These are phyloP conservation scores for Mycena sanguinolenta DNA, from an alignment of 768 basidiomycete genomes.

Conservation along the genomic window DNA sequence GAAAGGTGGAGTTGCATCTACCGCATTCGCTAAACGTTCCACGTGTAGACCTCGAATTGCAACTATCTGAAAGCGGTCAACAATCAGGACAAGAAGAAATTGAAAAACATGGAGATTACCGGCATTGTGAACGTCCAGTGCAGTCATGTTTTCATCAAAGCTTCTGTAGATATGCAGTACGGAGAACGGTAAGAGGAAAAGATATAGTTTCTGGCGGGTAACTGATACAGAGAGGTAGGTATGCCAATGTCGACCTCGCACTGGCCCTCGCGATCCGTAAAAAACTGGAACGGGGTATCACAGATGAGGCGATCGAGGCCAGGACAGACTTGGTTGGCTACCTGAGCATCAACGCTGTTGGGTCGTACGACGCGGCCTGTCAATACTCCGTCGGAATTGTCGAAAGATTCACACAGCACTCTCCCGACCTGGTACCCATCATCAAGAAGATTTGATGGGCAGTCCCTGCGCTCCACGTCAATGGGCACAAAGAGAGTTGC, in stretches of 20 bases:
- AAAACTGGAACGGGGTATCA: conserved; percentile 13
- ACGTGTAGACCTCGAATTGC: conserved; percentile 33
- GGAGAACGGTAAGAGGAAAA: conserved; percentile 32
- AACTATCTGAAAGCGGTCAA: conserved; percentile 39
- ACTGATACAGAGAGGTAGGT: no score
- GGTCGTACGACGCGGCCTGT: conserved; percentile 36
- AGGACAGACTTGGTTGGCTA: neutral
- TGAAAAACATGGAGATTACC: conserved; percentile 38
- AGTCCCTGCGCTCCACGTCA: conserved; percentile 37
- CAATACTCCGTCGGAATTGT: conserved; percentile 31
- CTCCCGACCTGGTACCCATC: conserved; percentile 25
- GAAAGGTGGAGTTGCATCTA: no score
- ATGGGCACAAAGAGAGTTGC: conserved; percentile 39
- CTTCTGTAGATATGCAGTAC: conserved; percentile 35
- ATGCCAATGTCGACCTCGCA: conserved; percentile 5
- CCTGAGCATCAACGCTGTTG: neutral
- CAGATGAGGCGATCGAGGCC: neutral
- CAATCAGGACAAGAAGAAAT: conserved; percentile 42
- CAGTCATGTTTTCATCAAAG: conserved; percentile 35
- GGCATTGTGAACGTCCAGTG: conserved; percentile 39
- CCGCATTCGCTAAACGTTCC: neutral
- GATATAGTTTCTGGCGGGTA: neutral
- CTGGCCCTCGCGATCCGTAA: neutral
- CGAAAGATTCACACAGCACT: conserved; percentile 15
- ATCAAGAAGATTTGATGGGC: conserved; percentile 27